Base-by-base conservation (phyloP, 1,139 yeast species). In the Taiozyma sp. region DNA sequence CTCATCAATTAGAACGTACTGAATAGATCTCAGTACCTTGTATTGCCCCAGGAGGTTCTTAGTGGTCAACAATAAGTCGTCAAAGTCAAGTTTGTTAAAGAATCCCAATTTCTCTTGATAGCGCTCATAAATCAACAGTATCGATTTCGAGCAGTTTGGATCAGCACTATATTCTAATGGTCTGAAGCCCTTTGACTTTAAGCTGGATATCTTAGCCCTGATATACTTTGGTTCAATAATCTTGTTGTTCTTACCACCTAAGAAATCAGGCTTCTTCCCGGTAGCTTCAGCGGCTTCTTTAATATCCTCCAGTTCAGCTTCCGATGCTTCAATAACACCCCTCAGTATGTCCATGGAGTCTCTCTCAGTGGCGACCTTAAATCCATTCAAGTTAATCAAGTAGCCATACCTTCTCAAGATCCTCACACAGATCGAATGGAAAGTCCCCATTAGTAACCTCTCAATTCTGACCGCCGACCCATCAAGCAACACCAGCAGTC, bases 1-100 rank as follows among this genome's bases (percentile, higher is more conserved):
- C 65, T 93, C 99, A 67, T 93, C 99, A 3, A 93, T 89, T 24
- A 93, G 71, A 0, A 90, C 91, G 59, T 88, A 93, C 55, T 79
- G 72, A 8, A 87, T 70, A 49, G 72, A 70, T 2, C 71, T 70
- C 22, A 85, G 69, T 22, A 82, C 78, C 0, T 75, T 71, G 4
- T 78, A 72, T 50, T 69, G 65, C 22, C 63, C 60, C n/a, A 89
- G 61, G 19, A 90, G 67, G 13, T 69, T 64, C 54, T 74, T 70
- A 39, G 90, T 77, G 48, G 73, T 69, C 32, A 87, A 64, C 40
- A 93, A 70, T 49, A 95, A 75, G 63, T 91, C 98, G 64, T 91
- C 98, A 66, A 88, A 91, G 65, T 91, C 98, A 16, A 88, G 64
- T 24, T 80, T 66, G 42, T 72, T 69, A 8, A 62, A 61, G 14